A percentile compares a stretch with the other conserved stretches of the same genome.
Evolutionary conservation across 768 basidiomycete genomes (phyloP).

Genomic region (Termitomyces sp.): DNA sequence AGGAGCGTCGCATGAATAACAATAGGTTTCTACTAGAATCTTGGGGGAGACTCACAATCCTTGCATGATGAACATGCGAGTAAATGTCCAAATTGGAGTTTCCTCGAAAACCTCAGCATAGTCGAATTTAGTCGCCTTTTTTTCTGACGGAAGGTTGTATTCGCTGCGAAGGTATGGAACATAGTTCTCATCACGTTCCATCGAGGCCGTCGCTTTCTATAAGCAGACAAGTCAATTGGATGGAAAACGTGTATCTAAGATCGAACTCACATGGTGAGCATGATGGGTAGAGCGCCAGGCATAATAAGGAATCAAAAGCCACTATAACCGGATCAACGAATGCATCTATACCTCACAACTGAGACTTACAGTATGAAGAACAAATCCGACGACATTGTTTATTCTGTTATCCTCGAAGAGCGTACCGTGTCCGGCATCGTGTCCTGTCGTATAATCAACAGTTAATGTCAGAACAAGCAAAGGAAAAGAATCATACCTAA

Average conservation of each 20-base stretch:
- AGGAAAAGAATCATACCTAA: constrained; percentile 33
- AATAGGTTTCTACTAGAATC: background rate
- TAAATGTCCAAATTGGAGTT: constrained; percentile 44
- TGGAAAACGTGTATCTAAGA: background rate
- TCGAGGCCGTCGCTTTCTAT: constrained; percentile 67
- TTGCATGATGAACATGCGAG: constrained; percentile 49
- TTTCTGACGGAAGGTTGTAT: constrained; percentile 39
- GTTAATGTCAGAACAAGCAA: background rate
- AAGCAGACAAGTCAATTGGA: background rate
- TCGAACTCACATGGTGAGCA: constrained; percentile 56
- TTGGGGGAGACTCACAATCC: constrained; percentile 29
- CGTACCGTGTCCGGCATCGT: constrained; percentile 46
- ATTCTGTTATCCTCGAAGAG: constrained; percentile 34
- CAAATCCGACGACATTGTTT: constrained; percentile 49
- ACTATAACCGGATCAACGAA: constrained; percentile 30
- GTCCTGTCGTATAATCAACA: constrained; percentile 27
- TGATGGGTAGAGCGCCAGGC: constrained; percentile 71
- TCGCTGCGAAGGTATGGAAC: constrained; percentile 49
- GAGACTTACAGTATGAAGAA: constrained; percentile 41
- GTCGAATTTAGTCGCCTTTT: constrained; percentile 36
- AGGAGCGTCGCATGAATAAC: background rate
- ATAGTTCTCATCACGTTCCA: constrained; percentile 77
- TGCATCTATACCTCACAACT: background rate
- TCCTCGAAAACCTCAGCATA: constrained; percentile 53
- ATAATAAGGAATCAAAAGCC: constrained; percentile 56